A percentile compares a stretch with the other conserved stretches of the same genome.
Evolutionary conservation across 495 filamentous ascomycete genomes (phyloP).

Genomic region (Neurospora sp.): DNA sequence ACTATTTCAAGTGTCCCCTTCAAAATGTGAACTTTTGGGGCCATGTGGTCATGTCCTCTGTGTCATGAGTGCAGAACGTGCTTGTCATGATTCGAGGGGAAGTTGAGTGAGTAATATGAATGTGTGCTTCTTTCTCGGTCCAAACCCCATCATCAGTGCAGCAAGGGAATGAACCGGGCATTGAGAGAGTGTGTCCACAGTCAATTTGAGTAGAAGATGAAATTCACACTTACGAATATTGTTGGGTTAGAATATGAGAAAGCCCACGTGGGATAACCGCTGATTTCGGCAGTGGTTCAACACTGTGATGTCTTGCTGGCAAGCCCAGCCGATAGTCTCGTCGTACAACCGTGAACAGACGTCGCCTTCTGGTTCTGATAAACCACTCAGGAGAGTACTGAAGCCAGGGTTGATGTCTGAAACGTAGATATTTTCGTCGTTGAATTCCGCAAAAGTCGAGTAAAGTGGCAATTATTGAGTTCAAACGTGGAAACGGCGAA

Average conservation of each 20-base stretch:
- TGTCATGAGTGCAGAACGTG: neutral
- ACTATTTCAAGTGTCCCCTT: neutral
- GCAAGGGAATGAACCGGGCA: neutral
- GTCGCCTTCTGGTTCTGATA: neutral
- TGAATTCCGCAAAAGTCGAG: neutral
- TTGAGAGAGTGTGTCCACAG: too few species aligned
- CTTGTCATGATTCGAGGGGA: neutral
- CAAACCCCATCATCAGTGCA: neutral
- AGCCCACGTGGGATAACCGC: neutral
- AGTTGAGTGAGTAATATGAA: neutral
- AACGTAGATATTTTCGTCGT: neutral
- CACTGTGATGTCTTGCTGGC: neutral
- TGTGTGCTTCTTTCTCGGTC: neutral
- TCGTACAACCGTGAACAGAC: neutral
- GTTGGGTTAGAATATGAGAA: neutral
- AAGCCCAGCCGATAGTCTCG: neutral
- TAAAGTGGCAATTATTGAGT: neutral
- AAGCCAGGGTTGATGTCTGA: neutral
- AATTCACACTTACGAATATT: neutral
- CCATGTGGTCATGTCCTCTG: neutral
- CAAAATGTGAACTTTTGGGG: neutral
- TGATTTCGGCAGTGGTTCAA: neutral
- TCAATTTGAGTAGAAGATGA: neutral
- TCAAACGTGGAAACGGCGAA: neutral
- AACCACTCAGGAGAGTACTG: neutral